Conservation (phyloP, 31 red algal genomes). For the Pterothamnion heteromorphum region DNA sequence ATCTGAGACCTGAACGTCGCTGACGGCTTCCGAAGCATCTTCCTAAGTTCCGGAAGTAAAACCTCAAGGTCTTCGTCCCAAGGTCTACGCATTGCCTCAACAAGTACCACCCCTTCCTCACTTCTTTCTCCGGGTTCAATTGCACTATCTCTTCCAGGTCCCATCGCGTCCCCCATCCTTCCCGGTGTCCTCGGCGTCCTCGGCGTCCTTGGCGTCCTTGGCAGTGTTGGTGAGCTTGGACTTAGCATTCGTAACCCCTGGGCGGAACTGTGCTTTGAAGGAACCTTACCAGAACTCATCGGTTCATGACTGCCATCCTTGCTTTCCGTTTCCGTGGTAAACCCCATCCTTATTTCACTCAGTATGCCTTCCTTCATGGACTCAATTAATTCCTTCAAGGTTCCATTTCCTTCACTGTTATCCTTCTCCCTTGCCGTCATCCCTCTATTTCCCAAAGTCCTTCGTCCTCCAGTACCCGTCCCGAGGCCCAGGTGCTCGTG, state of each 20-base stretch:
- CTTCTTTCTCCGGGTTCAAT: no score
- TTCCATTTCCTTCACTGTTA: neutral
- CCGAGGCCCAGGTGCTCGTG: neutral
- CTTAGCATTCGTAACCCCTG: neutral
- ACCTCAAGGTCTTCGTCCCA: neutral
- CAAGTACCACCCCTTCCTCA: neutral
- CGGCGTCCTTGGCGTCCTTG: neutral
- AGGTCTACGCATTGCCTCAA: neutral
- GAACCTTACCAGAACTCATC: neutral
- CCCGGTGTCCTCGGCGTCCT: neutral
- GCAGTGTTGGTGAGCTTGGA: neutral
- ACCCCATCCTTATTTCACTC: neutral
- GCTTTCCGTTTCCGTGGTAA: neutral
- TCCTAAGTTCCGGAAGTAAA: neutral
- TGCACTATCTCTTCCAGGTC: neutral
- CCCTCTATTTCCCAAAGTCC: no score
- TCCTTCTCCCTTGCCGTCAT: no score
- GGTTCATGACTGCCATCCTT: neutral
- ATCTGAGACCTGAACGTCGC: conserved; percentile 17
- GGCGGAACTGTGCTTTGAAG: neutral
- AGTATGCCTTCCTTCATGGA: neutral
- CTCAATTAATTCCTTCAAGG: neutral
- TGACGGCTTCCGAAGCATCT: neutral
- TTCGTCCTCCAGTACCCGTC: neutral
- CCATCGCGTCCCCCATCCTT: neutral